Conservation (phyloP, 805 yeast genomes). For the Wickerhamia fluorescens region DNA sequence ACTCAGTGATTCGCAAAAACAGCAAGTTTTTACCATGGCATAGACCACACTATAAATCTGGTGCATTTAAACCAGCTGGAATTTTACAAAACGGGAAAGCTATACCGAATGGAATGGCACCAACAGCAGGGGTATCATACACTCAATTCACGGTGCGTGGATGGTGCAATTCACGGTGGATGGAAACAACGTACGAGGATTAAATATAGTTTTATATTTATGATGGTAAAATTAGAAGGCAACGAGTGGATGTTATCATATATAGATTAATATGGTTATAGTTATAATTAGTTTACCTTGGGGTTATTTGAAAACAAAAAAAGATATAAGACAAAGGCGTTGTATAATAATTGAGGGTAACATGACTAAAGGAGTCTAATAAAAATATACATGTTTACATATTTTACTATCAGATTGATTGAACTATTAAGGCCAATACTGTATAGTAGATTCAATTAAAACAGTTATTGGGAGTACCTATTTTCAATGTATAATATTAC, state of each 20-base stretch:
- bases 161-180: conserved; percentile 44
- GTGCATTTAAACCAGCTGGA: conserved; percentile 26
- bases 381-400: too few relatives aligned
- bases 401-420: too few relatives aligned
- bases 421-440: too few relatives aligned
- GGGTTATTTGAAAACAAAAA: not conserved
- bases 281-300: too few relatives aligned
- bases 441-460: too few relatives aligned
- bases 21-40: conserved; percentile 9
- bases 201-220: conserved; percentile 1
- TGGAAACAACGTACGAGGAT: too few relatives aligned
- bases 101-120: conserved; percentile 24
- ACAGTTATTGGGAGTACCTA: too few relatives aligned
- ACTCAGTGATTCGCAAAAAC: conserved; percentile 2
- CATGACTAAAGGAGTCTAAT: not conserved
- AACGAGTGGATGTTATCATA: too few relatives aligned
- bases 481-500: too few relatives aligned
- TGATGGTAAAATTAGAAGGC: not conserved
- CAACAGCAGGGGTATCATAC: conserved; percentile 31
- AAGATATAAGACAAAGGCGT: not conserved
- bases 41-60: not conserved
- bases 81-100: conserved; percentile 12
- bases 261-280: too few relatives aligned
- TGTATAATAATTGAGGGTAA: not conserved
- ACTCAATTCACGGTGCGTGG: conserved; percentile 45